Evolutionary conservation across 2,329 filamentous ascomycete species (phyloP), one percentile per base, ranked within the genome.

Genomic region (Claviceps maximensis): DNA sequence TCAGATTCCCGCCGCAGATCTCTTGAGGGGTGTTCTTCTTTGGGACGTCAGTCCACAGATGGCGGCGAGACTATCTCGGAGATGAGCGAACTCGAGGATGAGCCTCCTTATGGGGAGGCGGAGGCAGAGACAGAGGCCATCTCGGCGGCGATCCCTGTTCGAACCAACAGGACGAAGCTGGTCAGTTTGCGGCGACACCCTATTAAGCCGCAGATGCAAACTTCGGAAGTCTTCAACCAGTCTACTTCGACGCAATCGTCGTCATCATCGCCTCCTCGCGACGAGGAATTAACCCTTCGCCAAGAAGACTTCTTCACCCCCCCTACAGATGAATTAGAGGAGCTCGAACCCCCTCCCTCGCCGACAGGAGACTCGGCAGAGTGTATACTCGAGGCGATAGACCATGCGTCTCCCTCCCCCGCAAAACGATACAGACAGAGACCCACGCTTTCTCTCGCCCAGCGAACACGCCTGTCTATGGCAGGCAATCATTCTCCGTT

Each of bases 381-480:
- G 53, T 69, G 76, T 42, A 82, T 82, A 44, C 63, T 82, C 4
- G 73, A 74, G 13, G 77, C 75, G 0, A 76, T 82, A 63, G 68
- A 74, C 25, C 72, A 72, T 47, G 70, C 72, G 0, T 81, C 80
- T 1, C 79, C 79, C 0, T 83, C 80, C 0, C 80, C 80, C 0
- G 63, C 69, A 45, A 83, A 80, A 58, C 64, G 62, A 15, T 40
- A 58, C 2, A 76, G 71, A 54, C 68, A 71, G 0, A 73, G 79
- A 0, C 79, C 80, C 50, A 76, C 74, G 0, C 67, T 84, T 9
- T 83, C 84, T 0, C 75, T 93, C 0, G 78, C 84, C 4, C 89
- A 94, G 62, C 84, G 89, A 48, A 94, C 90, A 0, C 81, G 86
- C 19, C 75, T 89, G 52, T 89, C 87, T 19, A 91, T 95, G 82